Conservation (phyloP, 352 stramenopile species). For the Salisapilia sapeloensis region DNA sequence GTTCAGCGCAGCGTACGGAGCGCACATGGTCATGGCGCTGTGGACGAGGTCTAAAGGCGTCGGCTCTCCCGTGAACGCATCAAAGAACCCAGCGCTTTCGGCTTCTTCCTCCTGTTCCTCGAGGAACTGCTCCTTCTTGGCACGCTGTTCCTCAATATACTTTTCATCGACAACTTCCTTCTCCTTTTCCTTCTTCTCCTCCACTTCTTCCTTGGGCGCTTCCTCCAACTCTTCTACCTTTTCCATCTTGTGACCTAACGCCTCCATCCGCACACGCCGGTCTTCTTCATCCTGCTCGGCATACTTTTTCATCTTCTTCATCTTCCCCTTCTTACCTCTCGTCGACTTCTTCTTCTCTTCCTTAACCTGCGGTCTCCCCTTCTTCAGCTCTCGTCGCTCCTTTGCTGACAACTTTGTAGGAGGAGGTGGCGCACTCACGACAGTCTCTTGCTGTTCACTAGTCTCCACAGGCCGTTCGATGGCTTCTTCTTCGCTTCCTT, state of each 20-base stretch:
- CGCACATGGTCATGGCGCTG: slow-evolving; percentile 84
- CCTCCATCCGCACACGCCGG: slow-evolving; percentile 82
- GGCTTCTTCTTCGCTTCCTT: slow-evolving; percentile 5
- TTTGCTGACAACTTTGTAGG: slow-evolving; percentile 47
- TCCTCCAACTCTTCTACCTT: slow-evolving; percentile 5
- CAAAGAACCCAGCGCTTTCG: slow-evolving; percentile 62
- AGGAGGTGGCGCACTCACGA: no score
- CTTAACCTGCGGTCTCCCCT: slow-evolving; percentile 12
- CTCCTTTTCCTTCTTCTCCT: slow-evolving; percentile 1
- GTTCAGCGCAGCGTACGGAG: slow-evolving; percentile 68
- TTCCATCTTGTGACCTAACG: slow-evolving; percentile 43
- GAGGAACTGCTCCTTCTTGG: slow-evolving; percentile 71
- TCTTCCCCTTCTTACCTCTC: slow-evolving; percentile 85
- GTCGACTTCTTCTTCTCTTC: slow-evolving; percentile 7
- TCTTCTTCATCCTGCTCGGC: slow-evolving; percentile 94
- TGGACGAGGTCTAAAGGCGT: slow-evolving; percentile 71
- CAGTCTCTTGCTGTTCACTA: slow-evolving; percentile 6
- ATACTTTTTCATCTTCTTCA: slow-evolving; percentile 94
- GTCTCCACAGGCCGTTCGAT: neutral
- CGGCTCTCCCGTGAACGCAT: slow-evolving; percentile 70
- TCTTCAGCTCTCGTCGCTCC: slow-evolving; percentile 68
- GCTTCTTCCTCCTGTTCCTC: slow-evolving; percentile 76
- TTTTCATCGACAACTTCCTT: slow-evolving; percentile 17
- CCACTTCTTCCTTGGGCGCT: slow-evolving; percentile 4
- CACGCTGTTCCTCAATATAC: slow-evolving; percentile 51